phyloP scores from a whole-genome alignment of 257 asterid species.

The Nicotiana attenuata region DNA sequence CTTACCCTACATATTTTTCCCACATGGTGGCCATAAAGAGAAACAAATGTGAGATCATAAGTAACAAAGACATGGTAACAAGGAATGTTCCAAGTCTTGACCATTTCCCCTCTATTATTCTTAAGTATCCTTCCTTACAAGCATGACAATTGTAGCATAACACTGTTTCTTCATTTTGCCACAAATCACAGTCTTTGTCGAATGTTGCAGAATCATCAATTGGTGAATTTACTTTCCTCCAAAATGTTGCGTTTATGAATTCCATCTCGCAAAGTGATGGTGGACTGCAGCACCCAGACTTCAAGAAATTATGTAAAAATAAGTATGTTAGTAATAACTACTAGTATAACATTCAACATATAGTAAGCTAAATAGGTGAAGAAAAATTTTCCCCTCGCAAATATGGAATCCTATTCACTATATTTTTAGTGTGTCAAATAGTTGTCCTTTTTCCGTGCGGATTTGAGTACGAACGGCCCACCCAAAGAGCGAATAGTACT shows the following conservation, averaged over 20 bases:
- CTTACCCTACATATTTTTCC: constrained; percentile 7
- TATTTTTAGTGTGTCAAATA: no score
- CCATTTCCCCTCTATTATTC: constrained; percentile 33
- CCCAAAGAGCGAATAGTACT: no score
- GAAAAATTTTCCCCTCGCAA: no score
- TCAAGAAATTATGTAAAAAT: background rate
- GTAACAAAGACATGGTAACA: constrained; percentile 24
- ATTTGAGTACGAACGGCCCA: no score
- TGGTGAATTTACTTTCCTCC: constrained; percentile 16
- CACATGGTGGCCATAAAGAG: constrained; percentile 28
- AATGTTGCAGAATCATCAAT: background rate
- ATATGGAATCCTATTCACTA: no score
- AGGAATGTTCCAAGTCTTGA: constrained; percentile 27
- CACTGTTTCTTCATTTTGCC: constrained; percentile 28
- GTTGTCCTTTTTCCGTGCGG: no score
- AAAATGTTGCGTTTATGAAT: constrained; percentile 29
- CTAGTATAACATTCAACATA: no score
- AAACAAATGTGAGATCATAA: constrained; percentile 23
- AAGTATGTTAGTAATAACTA: no score
- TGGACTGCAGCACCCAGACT: constrained; percentile 41
- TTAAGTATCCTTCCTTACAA: constrained; percentile 30
- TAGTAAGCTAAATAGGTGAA: no score
- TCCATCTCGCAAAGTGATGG: constrained; percentile 36
- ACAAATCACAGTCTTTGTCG: constrained; percentile 26
- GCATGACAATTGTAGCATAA: constrained; percentile 38